Percentiles rank a stretch among this genome's conserved stretches.
These are phyloP conservation scores for Monosporozyma aerobia DNA, from an alignment of 805 yeast genomes.

Conservation along the genomic window DNA sequence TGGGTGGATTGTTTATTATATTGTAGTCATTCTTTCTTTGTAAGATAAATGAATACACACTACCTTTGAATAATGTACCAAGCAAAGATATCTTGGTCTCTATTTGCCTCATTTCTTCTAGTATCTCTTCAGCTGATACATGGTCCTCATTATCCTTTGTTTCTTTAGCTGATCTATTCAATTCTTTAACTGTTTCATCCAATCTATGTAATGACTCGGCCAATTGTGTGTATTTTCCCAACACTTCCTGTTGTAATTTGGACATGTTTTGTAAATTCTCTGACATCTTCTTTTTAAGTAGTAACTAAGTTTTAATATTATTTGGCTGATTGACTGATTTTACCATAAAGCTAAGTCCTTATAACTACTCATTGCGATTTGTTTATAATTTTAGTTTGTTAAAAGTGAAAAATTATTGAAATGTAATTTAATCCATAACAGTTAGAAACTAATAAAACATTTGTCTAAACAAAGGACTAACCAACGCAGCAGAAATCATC, in stretches of 20 bases:
- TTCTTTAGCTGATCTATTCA: slow-evolving; percentile 9
- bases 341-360: background rate
- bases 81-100: slow-evolving; percentile 58
- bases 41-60: slow-evolving; percentile 55
- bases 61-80: slow-evolving; percentile 57
- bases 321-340: background rate
- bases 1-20: slow-evolving; percentile 2
- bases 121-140: slow-evolving; percentile 28
- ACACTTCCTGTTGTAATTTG: slow-evolving; percentile 23
- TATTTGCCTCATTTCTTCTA: slow-evolving; percentile 46
- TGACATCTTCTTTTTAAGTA: background rate
- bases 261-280: background rate
- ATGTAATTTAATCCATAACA: background rate
- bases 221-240: slow-evolving; percentile 23
- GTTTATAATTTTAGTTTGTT: background rate
- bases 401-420: background rate
- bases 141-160: slow-evolving; percentile 1
- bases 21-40: slow-evolving; percentile 34
- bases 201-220: slow-evolving; percentile 22
- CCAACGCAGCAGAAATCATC: background rate
- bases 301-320: background rate
- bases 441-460: background rate
- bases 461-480: background rate
- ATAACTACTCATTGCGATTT: background rate
- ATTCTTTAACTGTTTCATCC: slow-evolving; percentile 21